Conservation (phyloP, 441 rosid species). For the Erysimum pusillum region DNA sequence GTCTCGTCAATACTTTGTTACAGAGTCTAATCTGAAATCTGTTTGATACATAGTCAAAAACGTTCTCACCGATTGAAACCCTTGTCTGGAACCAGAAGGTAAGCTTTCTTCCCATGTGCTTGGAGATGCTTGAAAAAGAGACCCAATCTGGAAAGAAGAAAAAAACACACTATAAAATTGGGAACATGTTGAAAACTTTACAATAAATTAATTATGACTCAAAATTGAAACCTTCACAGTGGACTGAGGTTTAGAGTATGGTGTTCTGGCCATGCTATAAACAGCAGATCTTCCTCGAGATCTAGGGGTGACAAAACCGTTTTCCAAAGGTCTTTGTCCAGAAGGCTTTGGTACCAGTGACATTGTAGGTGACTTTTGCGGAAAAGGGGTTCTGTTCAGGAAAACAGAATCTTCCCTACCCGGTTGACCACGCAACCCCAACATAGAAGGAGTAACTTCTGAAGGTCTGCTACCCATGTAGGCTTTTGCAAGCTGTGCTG, state of each 20-base stretch:
- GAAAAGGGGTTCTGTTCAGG: constrained; percentile 48
- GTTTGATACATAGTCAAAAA: constrained; percentile 12
- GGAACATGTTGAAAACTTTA: constrained; percentile 20
- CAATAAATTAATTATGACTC: constrained; percentile 25
- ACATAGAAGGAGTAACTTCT: constrained; percentile 69
- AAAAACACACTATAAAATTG: constrained; percentile 4
- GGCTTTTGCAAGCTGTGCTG: constrained; percentile 96
- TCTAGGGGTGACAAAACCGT: constrained; percentile 84
- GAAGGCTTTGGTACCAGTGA: constrained; percentile 65
- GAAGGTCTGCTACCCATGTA: constrained; percentile 92
- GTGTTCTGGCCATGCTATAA: constrained; percentile 90
- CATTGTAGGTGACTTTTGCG: constrained; percentile 57
- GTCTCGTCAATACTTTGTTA: constrained; percentile 31
- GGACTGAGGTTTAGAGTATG: constrained; percentile 75
- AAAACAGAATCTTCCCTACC: constrained; percentile 59
- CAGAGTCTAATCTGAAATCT: constrained; percentile 1
- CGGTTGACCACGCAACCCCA: constrained; percentile 57
- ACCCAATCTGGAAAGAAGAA: constrained; percentile 57
- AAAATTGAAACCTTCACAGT: constrained; percentile 62
- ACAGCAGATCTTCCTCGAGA: constrained; percentile 89
- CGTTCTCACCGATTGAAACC: constrained; percentile 54
- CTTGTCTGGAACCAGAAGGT: constrained; percentile 68
- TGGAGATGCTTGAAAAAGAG: constrained; percentile 66
- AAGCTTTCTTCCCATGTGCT: constrained; percentile 56
- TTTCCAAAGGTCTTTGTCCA: constrained; percentile 55